Percentiles rank a stretch among this genome's conserved stretches.
phyloP scores from a whole-genome alignment of 1,284 basidiomycete species.

The Ceratobasidium papillatum region DNA sequence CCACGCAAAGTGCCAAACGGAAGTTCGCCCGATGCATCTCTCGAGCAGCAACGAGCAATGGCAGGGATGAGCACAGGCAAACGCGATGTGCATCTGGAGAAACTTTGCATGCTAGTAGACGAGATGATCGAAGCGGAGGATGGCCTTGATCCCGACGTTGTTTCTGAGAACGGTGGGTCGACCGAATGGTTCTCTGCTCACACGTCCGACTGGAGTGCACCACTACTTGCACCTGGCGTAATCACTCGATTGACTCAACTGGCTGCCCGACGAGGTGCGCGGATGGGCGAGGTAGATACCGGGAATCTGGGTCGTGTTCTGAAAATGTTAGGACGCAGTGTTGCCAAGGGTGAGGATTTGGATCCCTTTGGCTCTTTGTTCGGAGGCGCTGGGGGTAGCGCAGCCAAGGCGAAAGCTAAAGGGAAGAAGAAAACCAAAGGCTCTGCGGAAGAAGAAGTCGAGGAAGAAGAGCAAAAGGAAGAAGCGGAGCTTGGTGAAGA shows the following conservation, averaged over 20 bases:
- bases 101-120: slow-evolving; percentile 74
- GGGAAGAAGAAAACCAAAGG: slow-evolving; percentile 49
- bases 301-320: slow-evolving; percentile 69
- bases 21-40: slow-evolving; percentile 70
- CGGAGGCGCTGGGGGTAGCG: slow-evolving; percentile 48
- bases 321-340: slow-evolving; percentile 78
- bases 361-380: slow-evolving; percentile 65
- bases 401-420: slow-evolving; percentile 53
- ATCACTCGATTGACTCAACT: slow-evolving; percentile 73
- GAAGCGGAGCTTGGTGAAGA: slow-evolving; percentile 57
- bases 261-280: slow-evolving; percentile 53
- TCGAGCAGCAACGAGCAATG: slow-evolving; percentile 9
- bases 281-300: slow-evolving; percentile 72
- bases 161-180: slow-evolving; percentile 48
- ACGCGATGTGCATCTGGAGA: slow-evolving; percentile 68
- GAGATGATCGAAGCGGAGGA: slow-evolving; percentile 93
- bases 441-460: slow-evolving; percentile 43
- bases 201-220: slow-evolving; percentile 64
- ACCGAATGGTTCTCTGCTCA: slow-evolving; percentile 71
- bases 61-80: slow-evolving; percentile 39
- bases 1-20: slow-evolving; percentile 53
- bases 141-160: slow-evolving; percentile 70
- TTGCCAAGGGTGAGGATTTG: slow-evolving; percentile 74
- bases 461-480: slow-evolving; percentile 45
- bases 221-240: slow-evolving; percentile 66